Evolutionary conservation across 2,329 filamentous ascomycete species (phyloP).

Genomic region (Calonectria montana): DNA sequence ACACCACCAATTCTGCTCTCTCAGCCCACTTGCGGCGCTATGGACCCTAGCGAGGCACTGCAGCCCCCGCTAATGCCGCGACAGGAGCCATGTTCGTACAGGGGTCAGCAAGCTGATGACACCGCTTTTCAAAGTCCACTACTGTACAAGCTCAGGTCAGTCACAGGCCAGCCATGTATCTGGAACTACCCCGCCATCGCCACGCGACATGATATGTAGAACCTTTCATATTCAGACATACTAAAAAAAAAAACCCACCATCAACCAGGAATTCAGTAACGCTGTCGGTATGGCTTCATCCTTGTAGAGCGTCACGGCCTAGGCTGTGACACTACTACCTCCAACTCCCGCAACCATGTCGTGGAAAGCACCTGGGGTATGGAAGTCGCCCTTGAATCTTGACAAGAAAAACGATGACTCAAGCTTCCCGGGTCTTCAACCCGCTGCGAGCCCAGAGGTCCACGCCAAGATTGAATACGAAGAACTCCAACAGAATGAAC

Average conservation of each 20-base stretch:
- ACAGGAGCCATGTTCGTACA: not conserved
- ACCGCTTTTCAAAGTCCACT: constrained; percentile 36
- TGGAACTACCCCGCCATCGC: constrained; percentile 41
- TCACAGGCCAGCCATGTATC: not conserved
- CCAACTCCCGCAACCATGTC: constrained; percentile 59
- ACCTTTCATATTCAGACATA: constrained; percentile 33
- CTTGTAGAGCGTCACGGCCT: constrained; percentile 63
- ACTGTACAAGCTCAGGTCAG: constrained; percentile 22
- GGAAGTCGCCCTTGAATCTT: constrained; percentile 60
- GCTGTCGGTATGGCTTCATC: constrained; percentile 55
- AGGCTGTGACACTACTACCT: constrained; percentile 61
- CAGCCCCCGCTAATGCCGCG: constrained; percentile 29
- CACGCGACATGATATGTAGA: constrained; percentile 37
- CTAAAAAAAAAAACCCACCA: constrained; percentile 25
- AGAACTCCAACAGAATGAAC: constrained; percentile 88
- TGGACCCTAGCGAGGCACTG: constrained; percentile 40
- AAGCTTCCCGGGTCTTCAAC: constrained; percentile 64
- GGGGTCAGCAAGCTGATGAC: constrained; percentile 24
- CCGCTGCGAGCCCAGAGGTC: constrained; percentile 52
- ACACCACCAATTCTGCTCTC: constrained; percentile 10
- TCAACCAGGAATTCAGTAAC: constrained; percentile 26
- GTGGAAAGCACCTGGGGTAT: constrained; percentile 59
- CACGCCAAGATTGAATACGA: constrained; percentile 74
- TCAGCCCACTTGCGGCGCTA: constrained; percentile 22
- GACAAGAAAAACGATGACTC: constrained; percentile 57